A percentile compares a stretch with the other conserved stretches of the same genome.
These are phyloP conservation scores for Aspergillus nomiae DNA, from an alignment of 2,329 filamentous ascomycete species.

Conservation along the genomic window DNA sequence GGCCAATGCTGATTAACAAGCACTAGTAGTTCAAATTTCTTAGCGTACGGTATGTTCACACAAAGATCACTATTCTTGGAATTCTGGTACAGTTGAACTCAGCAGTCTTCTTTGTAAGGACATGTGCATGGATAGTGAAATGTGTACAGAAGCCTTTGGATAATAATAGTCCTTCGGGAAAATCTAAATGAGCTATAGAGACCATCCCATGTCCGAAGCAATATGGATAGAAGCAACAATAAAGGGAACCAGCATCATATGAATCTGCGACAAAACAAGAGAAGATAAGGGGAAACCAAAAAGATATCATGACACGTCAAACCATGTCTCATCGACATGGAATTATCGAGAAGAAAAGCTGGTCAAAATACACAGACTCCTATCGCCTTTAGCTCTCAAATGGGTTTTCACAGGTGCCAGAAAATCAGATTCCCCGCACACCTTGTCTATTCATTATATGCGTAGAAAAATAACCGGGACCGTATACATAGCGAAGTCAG, in stretches of 20 bases:
- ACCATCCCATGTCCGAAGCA: constrained; percentile 13
- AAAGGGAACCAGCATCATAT: not conserved
- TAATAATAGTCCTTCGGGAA: not conserved
- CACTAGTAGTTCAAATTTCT: not conserved
- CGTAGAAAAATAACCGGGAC: not conserved
- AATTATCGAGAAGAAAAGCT: not conserved
- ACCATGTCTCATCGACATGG: constrained; percentile 1
- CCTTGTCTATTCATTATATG: constrained; percentile 4
- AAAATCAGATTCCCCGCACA: not conserved
- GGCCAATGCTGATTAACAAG: not conserved
- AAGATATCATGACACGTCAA: constrained; percentile 21
- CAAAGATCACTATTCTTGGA: too few relatives aligned
- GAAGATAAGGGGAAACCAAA: not conserved
- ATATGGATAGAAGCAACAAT: constrained; percentile 9
- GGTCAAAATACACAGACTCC: not conserved
- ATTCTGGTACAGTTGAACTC: not conserved
- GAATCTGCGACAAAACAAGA: not conserved
- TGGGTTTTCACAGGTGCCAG: constrained; percentile 2
- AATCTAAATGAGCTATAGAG: constrained; percentile 5
- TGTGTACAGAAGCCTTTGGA: not conserved
- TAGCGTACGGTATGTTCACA: not conserved
- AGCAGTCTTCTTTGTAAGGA: not conserved
- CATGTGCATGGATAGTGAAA: not conserved
- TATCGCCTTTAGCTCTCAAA: constrained; percentile 6
- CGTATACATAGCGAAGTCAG: constrained; percentile 2